Evolutionary conservation across 192 early-diverging fungal species (phyloP).

Genomic region (Coemansia sp.): DNA sequence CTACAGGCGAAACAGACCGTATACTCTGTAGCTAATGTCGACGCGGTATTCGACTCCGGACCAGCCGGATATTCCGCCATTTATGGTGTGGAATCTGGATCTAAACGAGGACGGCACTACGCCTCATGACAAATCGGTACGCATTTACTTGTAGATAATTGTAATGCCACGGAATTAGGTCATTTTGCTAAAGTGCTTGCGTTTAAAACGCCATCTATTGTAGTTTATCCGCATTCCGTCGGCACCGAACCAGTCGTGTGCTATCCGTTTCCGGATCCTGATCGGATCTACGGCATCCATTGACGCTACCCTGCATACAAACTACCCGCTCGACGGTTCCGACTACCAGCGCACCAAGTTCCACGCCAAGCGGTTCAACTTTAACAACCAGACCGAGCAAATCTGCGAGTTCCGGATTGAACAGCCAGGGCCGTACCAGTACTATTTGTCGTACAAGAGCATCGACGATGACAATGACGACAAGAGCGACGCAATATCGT

Average conservation of each 20-base stretch:
- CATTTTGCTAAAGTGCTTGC: background rate
- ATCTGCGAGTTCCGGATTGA: constrained; percentile 65
- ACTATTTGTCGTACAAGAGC: constrained; percentile 71
- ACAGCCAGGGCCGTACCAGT: constrained; percentile 83
- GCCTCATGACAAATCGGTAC: constrained; percentile 46
- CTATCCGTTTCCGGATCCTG: constrained; percentile 76
- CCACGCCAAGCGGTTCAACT: constrained; percentile 39
- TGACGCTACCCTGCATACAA: constrained; percentile 74
- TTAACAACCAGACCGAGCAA: constrained; percentile 59
- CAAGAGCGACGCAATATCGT: constrained; percentile 16
- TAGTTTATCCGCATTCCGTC: constrained; percentile 53
- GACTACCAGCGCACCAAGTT: constrained; percentile 44
- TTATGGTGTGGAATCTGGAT: constrained; percentile 55
- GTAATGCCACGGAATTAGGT: background rate
- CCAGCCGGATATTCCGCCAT: constrained; percentile 45
- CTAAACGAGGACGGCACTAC: constrained; percentile 53
- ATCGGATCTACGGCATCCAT: constrained; percentile 75
- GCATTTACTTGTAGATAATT: background rate
- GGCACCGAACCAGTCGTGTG: constrained; percentile 55
- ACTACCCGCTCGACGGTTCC: constrained; percentile 80
- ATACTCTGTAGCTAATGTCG: background rate
- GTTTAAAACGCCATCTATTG: background rate
- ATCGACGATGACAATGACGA: constrained; percentile 25
- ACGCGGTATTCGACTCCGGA: constrained; percentile 38
- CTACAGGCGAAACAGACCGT: background rate